Evolutionary conservation across 2,329 filamentous ascomycete genomes (phyloP), one percentile per base, ranked within the genome.

Genomic region (Cercospora berteroae): DNA sequence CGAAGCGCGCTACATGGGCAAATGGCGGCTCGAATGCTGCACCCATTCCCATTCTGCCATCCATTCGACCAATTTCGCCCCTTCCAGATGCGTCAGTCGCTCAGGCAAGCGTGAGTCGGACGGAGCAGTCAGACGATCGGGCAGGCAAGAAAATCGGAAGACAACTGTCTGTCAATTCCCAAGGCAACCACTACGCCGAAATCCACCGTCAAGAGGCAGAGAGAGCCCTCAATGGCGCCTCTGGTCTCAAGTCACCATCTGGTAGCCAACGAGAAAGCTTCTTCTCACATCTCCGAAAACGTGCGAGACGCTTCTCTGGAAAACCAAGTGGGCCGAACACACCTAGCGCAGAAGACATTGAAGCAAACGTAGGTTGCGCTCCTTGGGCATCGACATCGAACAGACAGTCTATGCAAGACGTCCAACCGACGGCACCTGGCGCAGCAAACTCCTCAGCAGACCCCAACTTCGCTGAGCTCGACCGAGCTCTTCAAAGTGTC

Each of bases 201-300:
- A 83, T 92, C 71, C 93, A 97, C 78, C 87, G 94, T 64, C 92
- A 94, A 80, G 93, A 98, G 79, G 93, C 94, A 13, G 94, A 98
- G 79, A 87, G 92, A 70, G 93, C 93, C 42, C 85, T 98, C 56
- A 97, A 93, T 77, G 95, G 94, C 63, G 89, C 90, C 74, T 87
- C 86, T 36, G 91, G 89, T 23, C 83, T 94, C 25, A 88, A 87
- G 16, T 95, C 93, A 5, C 92, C 93, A 4, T 88, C 90, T 0
- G 89, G 86, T 74, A 91, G 87, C 18, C 91, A 93, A 65, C 96
- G 96, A 77, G 95, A 99, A 79, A 93, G 95, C 79, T 99, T 99
- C 83, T 99, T 99, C 81, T 98, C 95, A 0, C 95, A 99, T 78
- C 85, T 99, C 7, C 88, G 95, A 65, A 99, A 99, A 81, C 90